A percentile compares a stretch with the other conserved stretches of the same genome.
phyloP scores from a whole-genome alignment of 2,329 filamentous ascomycete genomes.

The Xylariaceae sp. region DNA sequence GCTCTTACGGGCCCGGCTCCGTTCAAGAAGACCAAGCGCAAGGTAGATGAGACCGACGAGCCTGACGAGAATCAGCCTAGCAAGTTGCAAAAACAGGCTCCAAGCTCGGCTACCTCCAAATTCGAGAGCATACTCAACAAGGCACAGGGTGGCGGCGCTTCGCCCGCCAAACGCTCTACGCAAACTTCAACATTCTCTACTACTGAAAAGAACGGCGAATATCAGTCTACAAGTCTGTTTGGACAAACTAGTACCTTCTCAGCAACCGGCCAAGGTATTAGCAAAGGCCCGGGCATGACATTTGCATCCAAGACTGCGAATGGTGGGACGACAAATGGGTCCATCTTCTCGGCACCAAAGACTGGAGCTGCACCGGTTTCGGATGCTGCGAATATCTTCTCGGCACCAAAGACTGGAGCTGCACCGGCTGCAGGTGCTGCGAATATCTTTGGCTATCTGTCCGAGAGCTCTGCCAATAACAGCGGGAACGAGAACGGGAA shows the following conservation, averaged over 20 bases:
- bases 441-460: constrained; percentile 56
- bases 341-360: constrained; percentile 19
- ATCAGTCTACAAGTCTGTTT: constrained; percentile 23
- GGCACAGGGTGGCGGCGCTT: constrained; percentile 24
- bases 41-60: constrained; percentile 37
- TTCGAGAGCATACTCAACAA: constrained; percentile 53
- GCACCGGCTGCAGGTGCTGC: constrained; percentile 18
- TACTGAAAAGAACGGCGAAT: constrained; percentile 12
- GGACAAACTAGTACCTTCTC: constrained; percentile 22
- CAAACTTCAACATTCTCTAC: constrained; percentile 11
- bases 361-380: constrained; percentile 16
- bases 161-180: constrained; percentile 18
- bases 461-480: constrained; percentile 48
- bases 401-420: constrained; percentile 16
- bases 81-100: constrained; percentile 43
- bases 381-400: constrained; percentile 16
- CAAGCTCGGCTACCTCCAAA: constrained; percentile 47
- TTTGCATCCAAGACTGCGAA: constrained; percentile 28
- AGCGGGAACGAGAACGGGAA: constrained; percentile 41
- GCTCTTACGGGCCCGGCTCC: constrained; percentile 25
- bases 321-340: constrained; percentile 10
- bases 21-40: constrained; percentile 45
- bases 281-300: constrained; percentile 34
- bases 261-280: constrained; percentile 29
- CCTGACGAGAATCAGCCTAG: constrained; percentile 38